Evolutionary conservation across 1,284 basidiomycete genomes (phyloP).

Genomic region (Ganoderma lucidum): DNA sequence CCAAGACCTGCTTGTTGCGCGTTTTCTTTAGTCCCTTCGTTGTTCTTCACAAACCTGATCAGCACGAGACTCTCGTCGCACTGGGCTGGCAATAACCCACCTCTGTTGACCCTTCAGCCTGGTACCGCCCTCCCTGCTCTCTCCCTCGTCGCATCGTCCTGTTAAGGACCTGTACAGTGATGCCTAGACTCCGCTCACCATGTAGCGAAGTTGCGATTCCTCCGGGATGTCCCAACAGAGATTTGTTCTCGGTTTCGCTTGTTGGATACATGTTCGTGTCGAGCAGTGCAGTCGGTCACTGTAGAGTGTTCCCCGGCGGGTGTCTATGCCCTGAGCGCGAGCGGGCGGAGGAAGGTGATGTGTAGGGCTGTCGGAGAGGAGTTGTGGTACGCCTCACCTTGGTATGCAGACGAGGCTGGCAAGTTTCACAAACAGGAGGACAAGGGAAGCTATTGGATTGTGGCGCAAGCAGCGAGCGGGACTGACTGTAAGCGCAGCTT

Average conservation of each 20-base stretch:
- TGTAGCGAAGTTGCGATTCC: slow-evolving; percentile 37
- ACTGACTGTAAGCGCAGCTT: slow-evolving; percentile 28
- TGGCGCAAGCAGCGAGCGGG: slow-evolving; percentile 31
- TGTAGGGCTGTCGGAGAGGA: slow-evolving; percentile 35
- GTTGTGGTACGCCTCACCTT: slow-evolving; percentile 17
- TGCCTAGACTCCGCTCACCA: slow-evolving; percentile 35
- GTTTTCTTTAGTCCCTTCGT: slow-evolving; percentile 9
- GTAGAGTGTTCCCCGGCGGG: slow-evolving; percentile 25
- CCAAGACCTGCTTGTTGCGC: slow-evolving; percentile 35
- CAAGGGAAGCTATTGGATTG: slow-evolving; percentile 15
- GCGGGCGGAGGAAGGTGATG: slow-evolving; percentile 28
- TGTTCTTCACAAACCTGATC: slow-evolving; percentile 30
- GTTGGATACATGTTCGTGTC: slow-evolving; percentile 26
- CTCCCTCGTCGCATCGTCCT: slow-evolving; percentile 22
- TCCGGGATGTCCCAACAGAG: slow-evolving; percentile 39
- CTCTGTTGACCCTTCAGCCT: slow-evolving; percentile 31
- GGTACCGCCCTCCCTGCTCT: slow-evolving; percentile 30
- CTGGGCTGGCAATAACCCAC: slow-evolving; percentile 14
- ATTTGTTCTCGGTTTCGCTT: slow-evolving; percentile 37
- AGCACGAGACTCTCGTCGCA: slow-evolving; percentile 30
- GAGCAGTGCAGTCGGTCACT: slow-evolving; percentile 34
- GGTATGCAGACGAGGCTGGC: slow-evolving; percentile 25
- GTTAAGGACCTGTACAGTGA: slow-evolving; percentile 24
- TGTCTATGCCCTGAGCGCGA: slow-evolving; percentile 23
- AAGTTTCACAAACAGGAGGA: slow-evolving; percentile 33